Base-by-base conservation (phyloP, 2,329 filamentous ascomycete species). In the Calonectria pseudoturangicola region DNA sequence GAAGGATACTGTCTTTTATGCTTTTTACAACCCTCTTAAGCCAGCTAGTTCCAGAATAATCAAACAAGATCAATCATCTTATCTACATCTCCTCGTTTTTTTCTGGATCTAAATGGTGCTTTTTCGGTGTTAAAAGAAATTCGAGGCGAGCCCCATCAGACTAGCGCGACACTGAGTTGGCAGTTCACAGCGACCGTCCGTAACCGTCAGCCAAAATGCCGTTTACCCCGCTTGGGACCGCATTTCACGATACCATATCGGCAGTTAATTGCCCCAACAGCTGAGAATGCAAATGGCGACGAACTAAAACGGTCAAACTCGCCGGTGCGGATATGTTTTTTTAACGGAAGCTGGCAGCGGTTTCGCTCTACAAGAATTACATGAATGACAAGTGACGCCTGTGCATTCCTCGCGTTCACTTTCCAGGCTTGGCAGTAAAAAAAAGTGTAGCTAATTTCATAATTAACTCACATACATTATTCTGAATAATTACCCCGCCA, bases 31-130 rank as follows among this genome's bases (percentile, higher is more conserved):
- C 27, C 7, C 12, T 7, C 12, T 41, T 58, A 3, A 9, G n/a
- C 21, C 39, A 41, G 13, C 3, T 7, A 12, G 2, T 60, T 60
- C 39, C 25, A 60, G 25, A 18, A 36, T 16, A 60, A 4, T 5
- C 0, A 41, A 18, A 1, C n/a, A 60, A 12, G 18, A 28, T 8
- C 10, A 0, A 12, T 25, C 25, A 27, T 41, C 54, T 16, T 28
- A 41, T 41, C 21, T 41, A 4, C 8, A 28, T 28, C 33, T 18
- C 15, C 41, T 41, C 18, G 2, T 16, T 60, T 60, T 33, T 25
- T 12, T 60, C 54, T 25, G n/a, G 25, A 60, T 41, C 54, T 10
- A 60, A 41, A 60, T 33, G 54, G 54, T 27, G 54, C 54, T 39
- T 60, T 60, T 41, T 25, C 25, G 6, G 33, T 18, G 9, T 18